Base-by-base conservation (phyloP, 352 stramenopile genomes). In the Pythium plurisporium region DNA sequence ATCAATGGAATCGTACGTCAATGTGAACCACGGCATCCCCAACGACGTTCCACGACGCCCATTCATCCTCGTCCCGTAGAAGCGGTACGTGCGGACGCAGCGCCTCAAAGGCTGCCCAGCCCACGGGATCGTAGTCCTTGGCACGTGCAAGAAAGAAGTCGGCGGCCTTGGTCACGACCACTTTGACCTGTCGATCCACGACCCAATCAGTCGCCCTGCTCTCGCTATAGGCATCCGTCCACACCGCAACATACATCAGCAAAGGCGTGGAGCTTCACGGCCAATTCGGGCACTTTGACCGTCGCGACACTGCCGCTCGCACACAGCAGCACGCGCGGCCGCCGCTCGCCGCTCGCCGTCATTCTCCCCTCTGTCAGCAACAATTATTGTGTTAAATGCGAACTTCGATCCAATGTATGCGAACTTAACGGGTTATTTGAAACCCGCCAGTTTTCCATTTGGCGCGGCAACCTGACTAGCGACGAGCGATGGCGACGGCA, bases 21-120 rank as follows among this genome's bases (percentile, higher is more conserved):
- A 97, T 96, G 71, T 97, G 89, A 4, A 91, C 62, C 29, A 97
- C 85, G 7, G 63, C 72, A 50, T 97, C 86, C 3, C 87, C 82
- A 1, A 93, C 76, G 9, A 86, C 69, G 31, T 80, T 76, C 84
- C 90, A 97, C 23, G 61, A 57, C 19, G 59, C 45, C 89, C 89
- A 97, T 63, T 97, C 89, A 55, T 96, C 76, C 26, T 76, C 75
- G 26, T 96, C 85, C 6, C 66, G 74, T 23, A 90, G 43, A 15
- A 95, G 62, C 42, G 64, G 42, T 20, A 95, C 73, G 3, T 31
- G 11, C 3, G 30, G 11, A 0, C 26, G 67, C 17, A 75, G 50
- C 7, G 67, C 59, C 33, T 64, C 26, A 34, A 94, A 96, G 7
- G 52, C 36, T 8, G 22, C 50, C 70, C 79, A 91, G 5, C 48